Evolutionary conservation across 768 basidiomycete species (phyloP).

Genomic region (Xanthoconium purpureum): DNA sequence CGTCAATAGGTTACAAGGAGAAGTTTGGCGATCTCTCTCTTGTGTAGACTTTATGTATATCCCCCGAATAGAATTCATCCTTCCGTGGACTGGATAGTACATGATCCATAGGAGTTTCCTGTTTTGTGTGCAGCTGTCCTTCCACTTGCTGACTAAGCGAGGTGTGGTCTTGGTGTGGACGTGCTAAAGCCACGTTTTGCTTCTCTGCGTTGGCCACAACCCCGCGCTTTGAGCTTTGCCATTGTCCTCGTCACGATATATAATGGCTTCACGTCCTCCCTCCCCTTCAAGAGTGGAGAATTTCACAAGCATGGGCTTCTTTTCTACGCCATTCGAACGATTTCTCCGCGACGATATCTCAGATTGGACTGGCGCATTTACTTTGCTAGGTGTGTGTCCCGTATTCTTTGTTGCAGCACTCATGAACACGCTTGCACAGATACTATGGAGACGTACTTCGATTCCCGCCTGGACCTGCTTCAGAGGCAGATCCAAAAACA

Average conservation of each 20-base stretch:
- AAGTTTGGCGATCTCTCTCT: conserved; percentile 94
- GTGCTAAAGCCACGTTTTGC: not conserved
- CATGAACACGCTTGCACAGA: conserved; percentile 44
- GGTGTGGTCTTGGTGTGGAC: not conserved
- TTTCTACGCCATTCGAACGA: conserved; percentile 69
- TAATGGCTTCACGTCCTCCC: conserved; percentile 38
- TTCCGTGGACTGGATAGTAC: not conserved
- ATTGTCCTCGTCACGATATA: conserved; percentile 20
- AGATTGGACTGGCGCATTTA: conserved; percentile 80
- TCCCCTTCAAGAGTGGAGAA: conserved; percentile 37
- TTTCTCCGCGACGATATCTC: conserved; percentile 72
- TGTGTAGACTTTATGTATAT: conserved; percentile 55
- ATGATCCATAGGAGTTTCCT: not conserved
- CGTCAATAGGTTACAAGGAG: conserved; percentile 76
- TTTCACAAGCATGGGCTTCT: conserved; percentile 45
- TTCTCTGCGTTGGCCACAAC: conserved; percentile 4
- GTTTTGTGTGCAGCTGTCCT: not conserved
- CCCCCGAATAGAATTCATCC: conserved; percentile 18
- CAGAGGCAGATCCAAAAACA: conserved; percentile 87
- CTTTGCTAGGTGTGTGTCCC: conserved; percentile 65
- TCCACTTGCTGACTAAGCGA: conserved; percentile 24
- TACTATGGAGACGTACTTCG: conserved; percentile 93
- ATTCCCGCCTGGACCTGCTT: conserved; percentile 80
- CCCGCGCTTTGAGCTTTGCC: not conserved
- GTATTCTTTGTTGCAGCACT: not conserved